Evolutionary conservation across 2,329 filamentous ascomycete genomes (phyloP).

Genomic region (Orbilia ellipsospora): DNA sequence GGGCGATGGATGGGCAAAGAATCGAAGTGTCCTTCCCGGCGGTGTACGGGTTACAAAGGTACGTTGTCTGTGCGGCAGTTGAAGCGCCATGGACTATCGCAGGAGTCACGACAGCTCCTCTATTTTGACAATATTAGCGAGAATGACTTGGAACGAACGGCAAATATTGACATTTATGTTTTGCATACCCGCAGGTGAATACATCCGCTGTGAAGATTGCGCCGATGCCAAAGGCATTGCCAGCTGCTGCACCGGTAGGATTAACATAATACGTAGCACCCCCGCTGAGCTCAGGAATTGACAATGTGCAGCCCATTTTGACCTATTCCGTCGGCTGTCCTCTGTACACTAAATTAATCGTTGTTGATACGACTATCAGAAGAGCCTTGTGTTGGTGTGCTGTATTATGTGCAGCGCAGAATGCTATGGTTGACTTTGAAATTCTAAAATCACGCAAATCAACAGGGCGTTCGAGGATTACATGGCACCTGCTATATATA

Average conservation of each 20-base stretch:
- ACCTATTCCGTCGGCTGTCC: neutral
- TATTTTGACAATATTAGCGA: neutral
- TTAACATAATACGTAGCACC: slow-evolving; percentile 27
- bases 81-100: slow-evolving; percentile 7
- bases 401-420: neutral
- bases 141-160: neutral
- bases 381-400: neutral
- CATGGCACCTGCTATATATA: no score
- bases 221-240: slow-evolving; percentile 23
- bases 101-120: slow-evolving; percentile 14
- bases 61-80: neutral
- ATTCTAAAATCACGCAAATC: no score
- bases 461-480: no score
- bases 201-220: slow-evolving; percentile 18
- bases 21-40: slow-evolving; percentile 30
- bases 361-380: no score
- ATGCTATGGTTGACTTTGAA: no score
- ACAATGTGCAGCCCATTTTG: slow-evolving; percentile 39
- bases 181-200: slow-evolving; percentile 29
- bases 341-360: no score
- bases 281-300: slow-evolving; percentile 9
- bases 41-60: slow-evolving; percentile 24
- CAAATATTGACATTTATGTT: neutral
- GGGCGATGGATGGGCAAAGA: slow-evolving; percentile 25
- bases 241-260: slow-evolving; percentile 13